Percentiles rank a stretch among this genome's conserved stretches.
These are phyloP conservation scores for Medicago lupulina DNA, from an alignment of 306 rosid genomes.

Conservation along the genomic window DNA sequence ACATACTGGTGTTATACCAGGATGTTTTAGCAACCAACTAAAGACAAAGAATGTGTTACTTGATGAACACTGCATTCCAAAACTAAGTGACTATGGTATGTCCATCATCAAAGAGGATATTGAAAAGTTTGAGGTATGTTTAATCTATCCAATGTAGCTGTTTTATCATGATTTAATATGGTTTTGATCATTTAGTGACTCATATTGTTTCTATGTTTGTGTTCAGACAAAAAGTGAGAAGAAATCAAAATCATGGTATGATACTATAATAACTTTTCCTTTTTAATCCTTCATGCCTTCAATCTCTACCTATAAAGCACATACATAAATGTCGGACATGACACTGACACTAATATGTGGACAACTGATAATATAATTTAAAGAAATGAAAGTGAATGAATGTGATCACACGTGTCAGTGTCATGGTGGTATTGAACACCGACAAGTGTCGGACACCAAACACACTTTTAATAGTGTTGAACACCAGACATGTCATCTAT, in stretches of 20 bases:
- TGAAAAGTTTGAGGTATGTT: constrained; percentile 66
- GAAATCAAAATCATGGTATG: constrained; percentile 67
- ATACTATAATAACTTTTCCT: neutral
- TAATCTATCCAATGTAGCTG: neutral
- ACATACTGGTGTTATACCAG: constrained; percentile 84
- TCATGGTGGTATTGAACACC: neutral
- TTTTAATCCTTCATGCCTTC: neutral
- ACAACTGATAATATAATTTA: neutral
- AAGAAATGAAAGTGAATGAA: neutral
- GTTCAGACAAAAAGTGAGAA: constrained; percentile 67
- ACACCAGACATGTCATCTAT: neutral
- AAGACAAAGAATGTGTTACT: constrained; percentile 75
- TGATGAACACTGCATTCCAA: constrained; percentile 80
- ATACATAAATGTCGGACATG: neutral
- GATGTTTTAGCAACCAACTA: constrained; percentile 71
- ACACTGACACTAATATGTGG: neutral
- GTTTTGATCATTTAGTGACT: constrained; percentile 29
- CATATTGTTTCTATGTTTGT: constrained; percentile 40
- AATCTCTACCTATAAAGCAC: neutral
- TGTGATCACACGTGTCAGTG: neutral
- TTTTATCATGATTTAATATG: neutral
- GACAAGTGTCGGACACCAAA: neutral
- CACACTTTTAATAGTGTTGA: neutral
- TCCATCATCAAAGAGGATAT: constrained; percentile 66
- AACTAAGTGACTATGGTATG: constrained; percentile 88